Percentiles rank a stretch among this genome's conserved stretches.
Conservation (phyloP, 768 basidiomycete species). For the Termitomyces sp. region DNA sequence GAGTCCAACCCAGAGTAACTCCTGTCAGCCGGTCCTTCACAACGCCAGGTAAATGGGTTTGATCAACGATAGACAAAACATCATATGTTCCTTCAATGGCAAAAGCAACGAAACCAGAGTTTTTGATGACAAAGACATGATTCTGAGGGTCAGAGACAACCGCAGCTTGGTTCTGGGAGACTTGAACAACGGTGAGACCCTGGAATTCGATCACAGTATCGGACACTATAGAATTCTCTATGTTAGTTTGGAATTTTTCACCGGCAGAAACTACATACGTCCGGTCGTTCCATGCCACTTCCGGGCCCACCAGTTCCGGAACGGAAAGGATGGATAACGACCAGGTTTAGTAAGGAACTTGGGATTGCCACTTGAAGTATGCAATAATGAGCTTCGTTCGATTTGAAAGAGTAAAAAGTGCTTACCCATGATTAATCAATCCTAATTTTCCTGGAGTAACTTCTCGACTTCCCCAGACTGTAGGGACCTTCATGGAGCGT, state of each 20-base stretch:
- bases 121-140: slow-evolving; percentile 77
- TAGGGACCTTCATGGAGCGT: slow-evolving; percentile 41
- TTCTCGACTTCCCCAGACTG: slow-evolving; percentile 70
- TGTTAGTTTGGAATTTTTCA: neutral
- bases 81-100: slow-evolving; percentile 76
- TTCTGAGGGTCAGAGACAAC: slow-evolving; percentile 80
- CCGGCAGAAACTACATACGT: slow-evolving; percentile 39
- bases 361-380: slow-evolving; percentile 57
- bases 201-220: slow-evolving; percentile 81
- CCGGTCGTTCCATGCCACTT: slow-evolving; percentile 69
- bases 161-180: slow-evolving; percentile 79
- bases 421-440: slow-evolving; percentile 70
- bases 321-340: slow-evolving; percentile 72
- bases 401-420: slow-evolving; percentile 12
- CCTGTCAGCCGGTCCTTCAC: slow-evolving; percentile 65
- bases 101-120: slow-evolving; percentile 75
- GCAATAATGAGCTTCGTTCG: neutral
- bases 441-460: slow-evolving; percentile 72
- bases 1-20: slow-evolving; percentile 63
- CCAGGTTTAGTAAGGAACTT: slow-evolving; percentile 74
- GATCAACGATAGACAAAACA: slow-evolving; percentile 81
- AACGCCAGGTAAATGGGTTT: slow-evolving; percentile 66
- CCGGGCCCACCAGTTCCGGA: slow-evolving; percentile 85
- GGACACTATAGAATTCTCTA: slow-evolving; percentile 49
- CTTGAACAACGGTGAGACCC: slow-evolving; percentile 82